These are phyloP conservation scores for Platismatia glauca DNA, from an alignment of 495 filamentous ascomycete species.

Conservation along the genomic window DNA sequence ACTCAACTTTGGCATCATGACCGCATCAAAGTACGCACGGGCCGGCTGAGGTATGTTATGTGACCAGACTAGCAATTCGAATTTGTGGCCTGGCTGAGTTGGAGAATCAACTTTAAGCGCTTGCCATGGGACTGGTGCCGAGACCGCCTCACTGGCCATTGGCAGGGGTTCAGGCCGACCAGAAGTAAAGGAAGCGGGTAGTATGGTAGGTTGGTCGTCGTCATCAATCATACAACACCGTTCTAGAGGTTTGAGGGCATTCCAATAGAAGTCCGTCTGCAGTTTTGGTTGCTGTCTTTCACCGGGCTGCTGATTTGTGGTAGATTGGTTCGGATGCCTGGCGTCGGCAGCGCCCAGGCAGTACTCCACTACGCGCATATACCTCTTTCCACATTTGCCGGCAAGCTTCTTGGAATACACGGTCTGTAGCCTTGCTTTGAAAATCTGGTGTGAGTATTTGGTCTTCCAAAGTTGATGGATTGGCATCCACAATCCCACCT, in stretches of 20 bases:
- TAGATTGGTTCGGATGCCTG: background rate
- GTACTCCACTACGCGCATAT: slow-evolving; percentile 70
- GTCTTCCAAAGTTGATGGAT: slow-evolving; percentile 58
- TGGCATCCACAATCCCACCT: slow-evolving; percentile 83
- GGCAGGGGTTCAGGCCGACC: background rate
- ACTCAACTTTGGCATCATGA: slow-evolving; percentile 62
- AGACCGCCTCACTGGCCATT: background rate
- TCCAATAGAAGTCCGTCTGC: slow-evolving; percentile 32
- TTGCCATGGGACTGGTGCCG: slow-evolving; percentile 6
- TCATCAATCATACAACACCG: slow-evolving; percentile 35
- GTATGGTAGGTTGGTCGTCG: slow-evolving; percentile 17
- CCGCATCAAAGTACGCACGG: slow-evolving; percentile 61
- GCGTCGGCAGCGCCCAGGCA: slow-evolving; percentile 67
- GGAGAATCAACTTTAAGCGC: slow-evolving; percentile 20
- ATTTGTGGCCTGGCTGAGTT: slow-evolving; percentile 6
- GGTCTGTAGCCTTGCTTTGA: slow-evolving; percentile 53
- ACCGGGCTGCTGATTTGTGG: background rate
- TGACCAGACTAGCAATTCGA: slow-evolving; percentile 21
- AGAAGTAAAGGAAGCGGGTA: slow-evolving; percentile 12
- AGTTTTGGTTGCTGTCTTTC: slow-evolving; percentile 21
- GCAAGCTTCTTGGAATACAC: slow-evolving; percentile 57
- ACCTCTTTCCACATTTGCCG: slow-evolving; percentile 65
- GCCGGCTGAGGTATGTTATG: slow-evolving; percentile 47
- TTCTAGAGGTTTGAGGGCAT: slow-evolving; percentile 34
- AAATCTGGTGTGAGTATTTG: slow-evolving; percentile 55